Base-by-base conservation (phyloP, 345 rosid species). In the Populus euphratica region DNA sequence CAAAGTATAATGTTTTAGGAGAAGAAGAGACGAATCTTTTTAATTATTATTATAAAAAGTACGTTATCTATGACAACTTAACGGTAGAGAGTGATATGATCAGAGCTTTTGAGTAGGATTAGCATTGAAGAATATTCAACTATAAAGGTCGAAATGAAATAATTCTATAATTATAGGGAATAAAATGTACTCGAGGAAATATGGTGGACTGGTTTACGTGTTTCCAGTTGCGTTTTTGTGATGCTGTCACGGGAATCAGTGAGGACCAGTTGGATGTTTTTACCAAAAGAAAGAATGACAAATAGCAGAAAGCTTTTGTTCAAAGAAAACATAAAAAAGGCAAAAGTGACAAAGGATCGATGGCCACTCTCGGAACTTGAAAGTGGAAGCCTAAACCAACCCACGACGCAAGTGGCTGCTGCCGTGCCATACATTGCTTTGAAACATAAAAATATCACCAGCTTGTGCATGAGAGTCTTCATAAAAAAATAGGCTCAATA, bases 381-480 rank as follows among this genome's bases (percentile, higher is more conserved):
- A 78, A 82, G 84, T 78, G 87, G 89, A 76, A 73, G 61, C 33
- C 59, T 18, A 71, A 76, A 18, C 82, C 69, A 66, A 70, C 81
- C 86, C 86, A 83, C 81, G 68, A 56, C 36, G 80, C 73, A 76
- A 83, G 73, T 80, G 76, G 79, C 52, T 52, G 73, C 54, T 77
- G 76, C 71, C 52, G 70, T 64, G 72, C 33, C 86, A 47, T 66
- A 50, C 77, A 76, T 78, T 64, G 59, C 39, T 61, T 27, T 7
- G 18, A 6, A 23, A 59, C 50, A 59, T 41, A 67, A 43, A 74
- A 72, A 66, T 35, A 29, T 36, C n/a, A 13, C 69, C 41, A 66
- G 8, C 69, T 62, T 62, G 38, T 25, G 69, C 69, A 12, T 65
- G 33, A 71, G 29, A 59, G 11, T 39, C 43, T 39, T 9, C 11